A percentile compares a stretch with the other conserved stretches of the same genome.
Evolutionary conservation across 208 protist genomes (phyloP).

Genomic region (Acanthamoeba rhysodes): DNA sequence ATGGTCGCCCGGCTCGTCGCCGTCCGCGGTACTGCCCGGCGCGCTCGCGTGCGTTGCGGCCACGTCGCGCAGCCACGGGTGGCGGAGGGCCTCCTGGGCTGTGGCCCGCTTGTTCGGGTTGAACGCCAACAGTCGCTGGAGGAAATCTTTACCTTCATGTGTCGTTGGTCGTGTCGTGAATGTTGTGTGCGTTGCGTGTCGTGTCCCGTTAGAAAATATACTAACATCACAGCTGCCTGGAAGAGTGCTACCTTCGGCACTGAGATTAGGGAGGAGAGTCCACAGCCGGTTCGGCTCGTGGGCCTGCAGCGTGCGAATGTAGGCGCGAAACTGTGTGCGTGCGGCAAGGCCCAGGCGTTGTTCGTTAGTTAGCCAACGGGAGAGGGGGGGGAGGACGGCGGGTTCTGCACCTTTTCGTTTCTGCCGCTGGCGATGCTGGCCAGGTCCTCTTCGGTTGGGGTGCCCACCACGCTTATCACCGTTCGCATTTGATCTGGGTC

Average conservation of each 20-base stretch:
- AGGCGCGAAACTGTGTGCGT: not conserved
- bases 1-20: too few species aligned
- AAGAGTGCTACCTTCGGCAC: not conserved
- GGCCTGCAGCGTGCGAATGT: constrained; percentile 3
- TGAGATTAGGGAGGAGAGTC: not conserved
- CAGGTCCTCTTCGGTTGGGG: constrained; percentile 92
- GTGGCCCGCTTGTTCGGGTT: constrained; percentile 95
- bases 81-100: constrained; percentile 94
- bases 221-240: too few species aligned
- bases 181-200: not conserved
- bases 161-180: not conserved
- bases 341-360: too few species aligned
- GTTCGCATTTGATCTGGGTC: constrained; percentile 82
- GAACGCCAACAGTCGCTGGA: constrained; percentile 94
- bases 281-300: constrained; percentile 1
- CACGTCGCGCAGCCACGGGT: constrained; percentile 90
- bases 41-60: not conserved
- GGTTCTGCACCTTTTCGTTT: not conserved
- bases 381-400: too few species aligned
- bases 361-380: too few species aligned
- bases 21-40: not conserved
- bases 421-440: constrained; percentile 83
- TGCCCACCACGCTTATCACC: constrained; percentile 83
- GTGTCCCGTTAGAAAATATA: too few species aligned
- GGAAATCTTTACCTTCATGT: constrained; percentile 91